Percentiles rank a stretch among this genome's conserved stretches.
phyloP scores from a whole-genome alignment of 176 grass and related monocot genomes.

The Carex scoparia region DNA sequence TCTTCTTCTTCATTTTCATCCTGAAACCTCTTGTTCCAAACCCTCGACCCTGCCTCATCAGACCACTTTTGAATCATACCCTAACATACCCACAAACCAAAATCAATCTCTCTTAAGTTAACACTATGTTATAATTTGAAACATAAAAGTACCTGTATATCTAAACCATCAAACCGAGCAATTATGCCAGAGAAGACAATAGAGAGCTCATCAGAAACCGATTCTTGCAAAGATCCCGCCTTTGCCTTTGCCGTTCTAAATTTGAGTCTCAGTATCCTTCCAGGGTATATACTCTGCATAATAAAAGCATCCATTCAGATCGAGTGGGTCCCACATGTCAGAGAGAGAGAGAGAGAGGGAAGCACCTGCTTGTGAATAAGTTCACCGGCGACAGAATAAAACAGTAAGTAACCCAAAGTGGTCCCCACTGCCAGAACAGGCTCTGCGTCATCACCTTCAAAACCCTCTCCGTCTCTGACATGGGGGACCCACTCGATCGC shows the following conservation, averaged over 20 bases:
- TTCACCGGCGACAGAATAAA: conserved; percentile 60
- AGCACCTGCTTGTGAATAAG: conserved; percentile 86
- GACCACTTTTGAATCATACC: conserved; percentile 66
- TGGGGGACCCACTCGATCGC: conserved; percentile 71
- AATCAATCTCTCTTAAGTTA: not conserved
- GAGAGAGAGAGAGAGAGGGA: not conserved
- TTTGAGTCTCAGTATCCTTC: conserved; percentile 51
- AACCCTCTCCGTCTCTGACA: not conserved
- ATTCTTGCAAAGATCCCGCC: conserved; percentile 43
- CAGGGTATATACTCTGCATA: conserved; percentile 67
- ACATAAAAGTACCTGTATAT: conserved; percentile 59
- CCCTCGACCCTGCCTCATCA: conserved; percentile 40
- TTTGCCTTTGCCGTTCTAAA: conserved; percentile 48
- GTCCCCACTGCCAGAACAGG: conserved; percentile 49
- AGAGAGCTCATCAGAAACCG: conserved; percentile 55
- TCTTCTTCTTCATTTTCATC: conserved; percentile 41
- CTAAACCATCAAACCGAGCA: conserved; percentile 62
- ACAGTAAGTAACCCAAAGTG: conserved; percentile 53
- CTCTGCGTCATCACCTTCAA: not conserved
- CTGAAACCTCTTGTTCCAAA: conserved; percentile 62
- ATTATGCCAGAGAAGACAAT: conserved; percentile 60
- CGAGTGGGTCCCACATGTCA: not conserved
- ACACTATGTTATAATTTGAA: not conserved
- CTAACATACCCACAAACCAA: conserved; percentile 30
- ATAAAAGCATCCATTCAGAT: not conserved